Evolutionary conservation across 2,329 filamentous ascomycete genomes (phyloP), one percentile per base, ranked within the genome.

Genomic region (Curvularia verruculosa): DNA sequence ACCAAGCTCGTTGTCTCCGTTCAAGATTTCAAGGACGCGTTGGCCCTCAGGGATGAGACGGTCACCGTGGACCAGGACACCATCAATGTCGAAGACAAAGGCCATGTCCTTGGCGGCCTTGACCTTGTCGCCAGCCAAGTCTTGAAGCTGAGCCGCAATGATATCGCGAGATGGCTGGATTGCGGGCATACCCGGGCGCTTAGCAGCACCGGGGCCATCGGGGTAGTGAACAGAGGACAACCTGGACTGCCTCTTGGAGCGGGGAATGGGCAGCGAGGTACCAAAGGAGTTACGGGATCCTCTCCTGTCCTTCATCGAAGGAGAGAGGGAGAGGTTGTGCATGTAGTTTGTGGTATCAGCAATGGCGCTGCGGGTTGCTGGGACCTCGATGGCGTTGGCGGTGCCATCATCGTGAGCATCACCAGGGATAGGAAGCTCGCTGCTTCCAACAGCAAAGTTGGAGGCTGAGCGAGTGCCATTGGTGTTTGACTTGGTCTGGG

Each of bases 1-100:
- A 59, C 88, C 88, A 48, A 91, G 85, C 79, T 91, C 87, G 77
- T 90, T 90, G 77, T 90, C 87, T 46, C 88, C 88, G 75, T 90
- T 90, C 49, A 90, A 81, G 74, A 90, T 89, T 74, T 88, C 85
- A 37, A 90, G 83, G 13, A 84, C 85, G 56, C 85, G 82, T 69
- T 84, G 81, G 59, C 86, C 88, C 77, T 90, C 84, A 40, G 87
- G 86, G 61, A 91, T 90, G 56, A 89, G 78, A 56, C 87, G 82
- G 77, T 89, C 87, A 69, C 88, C 88, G 76, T 90, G 88, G 54
- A 90, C 88, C 23, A 91, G 81, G 56, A 92, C 89, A 80, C 89
- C 89, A 68, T 92, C 86, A 60, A 88, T 88, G 74, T 92, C 90
- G 71, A 92, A 93, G 68, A 88, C 89, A 64, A 92, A 92, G 6